Conservation (phyloP, 805 yeast genomes). For the Saccharomycopsis sp. region DNA sequence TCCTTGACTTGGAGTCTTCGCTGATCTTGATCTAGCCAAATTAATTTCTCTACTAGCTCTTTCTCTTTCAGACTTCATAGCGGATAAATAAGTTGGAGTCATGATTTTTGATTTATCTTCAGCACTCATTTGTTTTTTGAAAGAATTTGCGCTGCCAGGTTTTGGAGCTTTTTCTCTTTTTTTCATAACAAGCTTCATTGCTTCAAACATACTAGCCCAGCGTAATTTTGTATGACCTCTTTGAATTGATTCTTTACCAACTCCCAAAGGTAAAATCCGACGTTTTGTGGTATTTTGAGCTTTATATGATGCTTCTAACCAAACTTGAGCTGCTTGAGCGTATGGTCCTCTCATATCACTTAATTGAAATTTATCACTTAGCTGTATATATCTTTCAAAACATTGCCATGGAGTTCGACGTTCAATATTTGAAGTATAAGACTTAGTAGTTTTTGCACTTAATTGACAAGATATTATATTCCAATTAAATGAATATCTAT, state of each 20-base stretch:
- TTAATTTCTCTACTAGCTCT: conserved; percentile 70
- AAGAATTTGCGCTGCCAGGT: conserved; percentile 35
- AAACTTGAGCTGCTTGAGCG: conserved; percentile 73
- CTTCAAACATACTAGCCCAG: conserved; percentile 98
- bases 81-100: conserved; percentile 77
- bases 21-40: conserved; percentile 19
- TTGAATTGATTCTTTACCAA: conserved; percentile 86
- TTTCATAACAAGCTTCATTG: conserved; percentile 79
- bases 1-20: neutral
- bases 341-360: conserved; percentile 81
- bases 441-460: conserved; percentile 51
- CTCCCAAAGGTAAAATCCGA: conserved; percentile 85
- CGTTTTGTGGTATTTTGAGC: conserved; percentile 83
- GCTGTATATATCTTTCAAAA: conserved; percentile 89
- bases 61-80: conserved; percentile 77
- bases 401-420: conserved; percentile 99
- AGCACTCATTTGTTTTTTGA: conserved; percentile 30
- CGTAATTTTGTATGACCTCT: conserved; percentile 84
- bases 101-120: conserved; percentile 39
- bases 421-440: conserved; percentile 80
- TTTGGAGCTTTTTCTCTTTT: conserved; percentile 73
- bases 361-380: conserved; percentile 75
- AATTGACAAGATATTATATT: conserved; percentile 77
- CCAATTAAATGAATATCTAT: conserved; percentile 86
- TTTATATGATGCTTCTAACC: conserved; percentile 87